Evolutionary conservation across 1,284 basidiomycete genomes (phyloP), one percentile per base, ranked within the genome.

Genomic region (Schizophyllum commune): DNA sequence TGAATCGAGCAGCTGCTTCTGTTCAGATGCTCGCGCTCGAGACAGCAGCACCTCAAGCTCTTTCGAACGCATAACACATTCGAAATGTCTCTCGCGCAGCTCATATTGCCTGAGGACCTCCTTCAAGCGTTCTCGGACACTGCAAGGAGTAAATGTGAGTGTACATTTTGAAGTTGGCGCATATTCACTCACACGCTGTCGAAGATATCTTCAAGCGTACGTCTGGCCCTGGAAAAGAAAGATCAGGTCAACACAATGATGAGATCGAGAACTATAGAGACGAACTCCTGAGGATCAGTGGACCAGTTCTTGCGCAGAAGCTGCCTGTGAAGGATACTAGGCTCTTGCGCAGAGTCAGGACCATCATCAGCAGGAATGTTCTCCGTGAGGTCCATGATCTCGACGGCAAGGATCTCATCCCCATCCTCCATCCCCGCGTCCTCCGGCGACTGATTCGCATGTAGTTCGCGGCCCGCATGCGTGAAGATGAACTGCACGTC

Each of bases 21-120:
- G 89, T 68, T 92, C 91, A 9, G 90, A 88, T 20, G 89, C 87
- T 71, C 91, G 84, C 55, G 91, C 91, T 34, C 89, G 83, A 57
- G 91, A 91, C 17, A 93, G 77, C 19, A 93, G 73, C 6, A 93
- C 88, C 70, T 93, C 91, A 21, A 93, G 81, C 72, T 93, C 91
- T 73, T 93, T 93, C 52, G 91, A 92, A 55, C 91, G 86, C 62
- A 93, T 86, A 20, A 93, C 88, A 66, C 89, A 91, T 74, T 92
- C 91, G 66, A 92, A 93, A 77, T 93, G 91, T 69, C 84, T 85
- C 74, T 93, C 91, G 63, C 91, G 86, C 60, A 92, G 83, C 69
- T 93, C 88, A 68, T 93, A 93, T 69, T 92, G 91, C 34, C 85
- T 83, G 56, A 93, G 81, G 54, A 93, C 82, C 65, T 91, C 88